phyloP scores from a whole-genome alignment of 1,284 basidiomycete genomes.

The Pseudozyma hubeiensis region DNA sequence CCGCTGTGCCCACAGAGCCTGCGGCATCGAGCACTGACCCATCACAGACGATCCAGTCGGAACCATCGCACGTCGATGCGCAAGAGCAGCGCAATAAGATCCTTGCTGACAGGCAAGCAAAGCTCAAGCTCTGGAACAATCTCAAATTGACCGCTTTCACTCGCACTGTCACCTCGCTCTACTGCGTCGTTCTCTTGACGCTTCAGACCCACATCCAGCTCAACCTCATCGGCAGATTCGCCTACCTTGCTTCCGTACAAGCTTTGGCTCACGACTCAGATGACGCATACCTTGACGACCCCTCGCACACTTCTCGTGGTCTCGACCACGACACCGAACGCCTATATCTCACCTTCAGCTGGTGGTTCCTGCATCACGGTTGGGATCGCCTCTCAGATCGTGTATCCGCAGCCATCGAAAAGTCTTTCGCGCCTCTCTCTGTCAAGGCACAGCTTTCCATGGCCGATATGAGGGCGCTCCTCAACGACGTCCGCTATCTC shows the following conservation, averaged over 20 bases:
- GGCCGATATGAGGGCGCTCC: constrained; percentile 74
- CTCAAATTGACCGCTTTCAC: constrained; percentile 75
- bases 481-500: constrained; percentile 27
- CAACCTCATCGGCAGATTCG: constrained; percentile 81
- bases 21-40: not conserved
- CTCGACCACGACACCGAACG: constrained; percentile 75
- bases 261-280: constrained; percentile 68
- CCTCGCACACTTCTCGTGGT: constrained; percentile 11
- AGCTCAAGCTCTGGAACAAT: constrained; percentile 66
- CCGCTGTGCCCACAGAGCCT: not conserved
- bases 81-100: constrained; percentile 45
- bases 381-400: constrained; percentile 84
- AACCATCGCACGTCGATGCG: constrained; percentile 28
- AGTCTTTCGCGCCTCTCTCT: constrained; percentile 78
- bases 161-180: constrained; percentile 83
- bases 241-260: constrained; percentile 80
- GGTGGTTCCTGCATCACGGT: constrained; percentile 90
- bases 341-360: constrained; percentile 84
- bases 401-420: constrained; percentile 80
- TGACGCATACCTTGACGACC: constrained; percentile 6
- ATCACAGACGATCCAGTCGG: not conserved
- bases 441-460: constrained; percentile 79
- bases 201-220: constrained; percentile 86
- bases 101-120: constrained; percentile 42
- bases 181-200: constrained; percentile 82